Percentiles rank a stretch among this genome's conserved stretches.
These are phyloP conservation scores for Botrytis fragariae DNA, from an alignment of 2,329 filamentous ascomycete genomes.

Conservation along the genomic window DNA sequence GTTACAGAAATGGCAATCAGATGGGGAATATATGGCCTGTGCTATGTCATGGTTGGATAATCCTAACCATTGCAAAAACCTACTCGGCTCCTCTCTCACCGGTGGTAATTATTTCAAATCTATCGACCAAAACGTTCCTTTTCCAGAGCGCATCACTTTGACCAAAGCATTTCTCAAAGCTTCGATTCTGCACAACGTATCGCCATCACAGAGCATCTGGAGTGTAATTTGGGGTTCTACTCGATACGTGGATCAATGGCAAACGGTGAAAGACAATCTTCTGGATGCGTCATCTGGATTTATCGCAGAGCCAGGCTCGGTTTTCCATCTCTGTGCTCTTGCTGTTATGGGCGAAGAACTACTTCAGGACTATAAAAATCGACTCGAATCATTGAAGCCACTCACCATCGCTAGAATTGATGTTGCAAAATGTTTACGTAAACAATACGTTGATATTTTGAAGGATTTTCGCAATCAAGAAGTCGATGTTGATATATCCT, in stretches of 20 bases:
- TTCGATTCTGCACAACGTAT: conserved; percentile 12
- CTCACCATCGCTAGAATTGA: neutral
- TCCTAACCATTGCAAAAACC: conserved; percentile 17
- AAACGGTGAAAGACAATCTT: conserved; percentile 24
- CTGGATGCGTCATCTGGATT: conserved; percentile 18
- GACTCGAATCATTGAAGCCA: conserved; percentile 2
- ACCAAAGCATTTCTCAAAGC: conserved; percentile 27
- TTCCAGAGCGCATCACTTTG: conserved; percentile 24
- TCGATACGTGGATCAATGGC: conserved; percentile 24
- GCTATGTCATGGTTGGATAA: conserved; percentile 23
- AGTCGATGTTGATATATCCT: conserved; percentile 22
- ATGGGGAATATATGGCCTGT: conserved; percentile 22
- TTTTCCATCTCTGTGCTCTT: conserved; percentile 26
- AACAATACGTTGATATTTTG: conserved; percentile 26
- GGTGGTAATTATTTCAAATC: conserved; percentile 26
- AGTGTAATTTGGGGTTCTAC: conserved; percentile 17
- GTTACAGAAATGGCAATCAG: conserved; percentile 26
- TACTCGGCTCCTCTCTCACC: conserved; percentile 17
- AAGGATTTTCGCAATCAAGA: conserved; percentile 25
- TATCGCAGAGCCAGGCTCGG: conserved; percentile 20
- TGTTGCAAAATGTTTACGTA: conserved; percentile 12
- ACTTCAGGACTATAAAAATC: conserved; percentile 20
- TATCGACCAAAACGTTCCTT: conserved; percentile 27
- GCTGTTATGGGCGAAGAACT: conserved; percentile 27
- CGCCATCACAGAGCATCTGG: conserved; percentile 12